Conservation (phyloP, 768 basidiomycete species). For the Suillus bovinus region DNA sequence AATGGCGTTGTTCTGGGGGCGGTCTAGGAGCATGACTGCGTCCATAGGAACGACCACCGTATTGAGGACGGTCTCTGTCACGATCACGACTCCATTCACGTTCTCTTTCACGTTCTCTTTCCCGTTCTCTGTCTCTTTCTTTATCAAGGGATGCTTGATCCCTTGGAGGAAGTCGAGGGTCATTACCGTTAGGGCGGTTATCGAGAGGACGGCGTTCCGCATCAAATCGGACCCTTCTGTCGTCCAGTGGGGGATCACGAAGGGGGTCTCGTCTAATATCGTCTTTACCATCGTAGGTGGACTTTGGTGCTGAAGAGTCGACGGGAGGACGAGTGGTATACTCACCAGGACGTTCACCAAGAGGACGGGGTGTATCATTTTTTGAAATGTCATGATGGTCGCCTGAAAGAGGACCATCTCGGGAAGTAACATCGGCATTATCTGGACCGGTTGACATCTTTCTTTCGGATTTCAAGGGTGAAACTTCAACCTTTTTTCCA, state of each 20-base stretch:
- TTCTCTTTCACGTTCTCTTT: slow-evolving; percentile 35
- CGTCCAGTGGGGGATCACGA: slow-evolving; percentile 31
- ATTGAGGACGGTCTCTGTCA: slow-evolving; percentile 38
- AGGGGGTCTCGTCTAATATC: slow-evolving; percentile 25
- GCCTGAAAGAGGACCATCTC: slow-evolving; percentile 8
- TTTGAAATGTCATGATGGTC: slow-evolving; percentile 13
- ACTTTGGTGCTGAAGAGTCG: slow-evolving; percentile 27
- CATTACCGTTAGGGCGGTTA: slow-evolving; percentile 16
- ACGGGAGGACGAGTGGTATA: slow-evolving; percentile 24
- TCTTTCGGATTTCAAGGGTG: slow-evolving; percentile 10
- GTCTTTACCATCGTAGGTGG: slow-evolving; percentile 28
- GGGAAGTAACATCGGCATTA: slow-evolving; percentile 15
- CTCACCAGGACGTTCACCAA: slow-evolving; percentile 32
- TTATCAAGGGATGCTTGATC: slow-evolving; percentile 36
- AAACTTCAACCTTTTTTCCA: slow-evolving; percentile 11
- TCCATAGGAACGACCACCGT: slow-evolving; percentile 39
- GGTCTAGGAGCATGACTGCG: slow-evolving; percentile 42
- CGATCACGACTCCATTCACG: slow-evolving; percentile 27
- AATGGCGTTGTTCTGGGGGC: slow-evolving; percentile 48
- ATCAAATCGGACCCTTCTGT: slow-evolving; percentile 30
- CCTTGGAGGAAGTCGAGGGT: slow-evolving; percentile 23
- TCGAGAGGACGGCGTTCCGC: slow-evolving; percentile 22
- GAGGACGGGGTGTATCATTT: slow-evolving; percentile 12
- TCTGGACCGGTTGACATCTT: slow-evolving; percentile 14
- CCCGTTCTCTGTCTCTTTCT: slow-evolving; percentile 34